These are phyloP conservation scores for Centella asiatica DNA, from an alignment of 129 eudicot species.

Conservation along the genomic window DNA sequence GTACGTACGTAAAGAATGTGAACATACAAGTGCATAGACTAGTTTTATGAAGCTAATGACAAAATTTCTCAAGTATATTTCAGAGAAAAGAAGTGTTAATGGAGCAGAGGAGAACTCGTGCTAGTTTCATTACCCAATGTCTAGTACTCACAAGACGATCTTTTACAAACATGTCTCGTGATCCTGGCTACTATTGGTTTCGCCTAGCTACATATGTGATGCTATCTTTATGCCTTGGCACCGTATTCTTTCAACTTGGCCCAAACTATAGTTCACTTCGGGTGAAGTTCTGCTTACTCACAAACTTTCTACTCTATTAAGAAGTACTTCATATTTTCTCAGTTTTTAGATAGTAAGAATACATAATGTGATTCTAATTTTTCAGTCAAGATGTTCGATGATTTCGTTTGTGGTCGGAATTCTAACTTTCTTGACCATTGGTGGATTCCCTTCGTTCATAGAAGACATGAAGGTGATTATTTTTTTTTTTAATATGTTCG, in stretches of 20 bases:
- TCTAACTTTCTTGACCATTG: too few species aligned
- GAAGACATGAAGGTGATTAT: too few species aligned
- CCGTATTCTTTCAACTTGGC: constrained; percentile 2
- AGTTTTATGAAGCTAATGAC: not conserved
- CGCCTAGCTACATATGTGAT: constrained; percentile 8
- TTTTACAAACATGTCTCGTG: constrained; percentile 17
- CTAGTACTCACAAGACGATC: constrained; percentile 12
- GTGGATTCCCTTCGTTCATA: too few species aligned
- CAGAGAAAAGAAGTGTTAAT: constrained; percentile 5
- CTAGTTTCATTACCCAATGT: constrained; percentile 7
- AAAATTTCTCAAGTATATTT: not conserved
- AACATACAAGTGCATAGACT: too few species aligned
- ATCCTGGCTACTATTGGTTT: constrained; percentile 19
- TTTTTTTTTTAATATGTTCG: too few species aligned
- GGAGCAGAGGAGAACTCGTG: constrained; percentile 7
- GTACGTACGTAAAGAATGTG: not conserved
- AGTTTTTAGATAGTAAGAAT: too few species aligned
- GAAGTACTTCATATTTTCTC: too few species aligned
- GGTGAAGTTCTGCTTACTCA: too few species aligned
- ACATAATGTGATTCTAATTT: too few species aligned
- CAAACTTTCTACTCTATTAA: too few species aligned
- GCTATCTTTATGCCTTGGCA: constrained; percentile 2
- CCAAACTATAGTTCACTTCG: constrained; percentile 8
- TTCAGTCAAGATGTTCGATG: too few species aligned
- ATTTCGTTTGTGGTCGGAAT: too few species aligned